A percentile compares a stretch with the other conserved stretches of the same genome.
Evolutionary conservation across 2,329 filamentous ascomycete species (phyloP).

Genomic region (Talaromyces sp.): DNA sequence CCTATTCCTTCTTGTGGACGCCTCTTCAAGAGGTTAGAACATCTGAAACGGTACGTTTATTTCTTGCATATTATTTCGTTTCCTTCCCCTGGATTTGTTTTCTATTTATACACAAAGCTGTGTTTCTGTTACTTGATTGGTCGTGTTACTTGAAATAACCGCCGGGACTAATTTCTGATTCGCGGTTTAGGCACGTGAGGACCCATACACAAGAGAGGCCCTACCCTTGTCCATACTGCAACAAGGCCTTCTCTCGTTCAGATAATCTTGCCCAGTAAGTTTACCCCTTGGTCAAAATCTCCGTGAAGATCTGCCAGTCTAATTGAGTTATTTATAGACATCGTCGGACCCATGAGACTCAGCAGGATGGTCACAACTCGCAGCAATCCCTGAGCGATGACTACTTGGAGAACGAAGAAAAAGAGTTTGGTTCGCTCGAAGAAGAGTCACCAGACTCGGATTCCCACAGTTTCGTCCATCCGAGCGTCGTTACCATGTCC

Average conservation of each 20-base stretch:
- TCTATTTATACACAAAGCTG: conserved; percentile 28
- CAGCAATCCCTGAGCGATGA: conserved; percentile 60
- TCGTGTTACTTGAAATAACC: conserved; percentile 47
- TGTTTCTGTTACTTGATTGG: conserved; percentile 23
- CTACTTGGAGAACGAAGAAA: conserved; percentile 70
- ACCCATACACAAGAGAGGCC: conserved; percentile 99
- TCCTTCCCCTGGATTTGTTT: conserved; percentile 14
- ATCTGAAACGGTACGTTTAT: conserved; percentile 86
- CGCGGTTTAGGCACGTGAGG: conserved; percentile 79
- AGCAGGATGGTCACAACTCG: conserved; percentile 56
- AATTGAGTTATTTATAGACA: conserved; percentile 52
- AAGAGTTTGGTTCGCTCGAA: conserved; percentile 76
- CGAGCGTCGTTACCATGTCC: conserved; percentile 36
- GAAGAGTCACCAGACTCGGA: conserved; percentile 66
- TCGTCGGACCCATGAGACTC: conserved; percentile 76
- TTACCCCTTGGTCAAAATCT: background rate
- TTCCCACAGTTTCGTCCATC: conserved; percentile 26
- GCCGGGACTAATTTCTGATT: conserved; percentile 45
- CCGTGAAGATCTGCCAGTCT: background rate
- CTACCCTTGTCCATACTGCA: conserved; percentile 96
- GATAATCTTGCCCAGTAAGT: conserved; percentile 97
- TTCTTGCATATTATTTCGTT: conserved; percentile 22
- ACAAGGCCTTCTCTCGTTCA: conserved; percentile 96
- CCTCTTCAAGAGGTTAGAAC: conserved; percentile 97
- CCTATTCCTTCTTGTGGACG: conserved; percentile 97